Evolutionary conservation across 768 basidiomycete species (phyloP).

Genomic region (Erythrobasidium yunnanense): DNA sequence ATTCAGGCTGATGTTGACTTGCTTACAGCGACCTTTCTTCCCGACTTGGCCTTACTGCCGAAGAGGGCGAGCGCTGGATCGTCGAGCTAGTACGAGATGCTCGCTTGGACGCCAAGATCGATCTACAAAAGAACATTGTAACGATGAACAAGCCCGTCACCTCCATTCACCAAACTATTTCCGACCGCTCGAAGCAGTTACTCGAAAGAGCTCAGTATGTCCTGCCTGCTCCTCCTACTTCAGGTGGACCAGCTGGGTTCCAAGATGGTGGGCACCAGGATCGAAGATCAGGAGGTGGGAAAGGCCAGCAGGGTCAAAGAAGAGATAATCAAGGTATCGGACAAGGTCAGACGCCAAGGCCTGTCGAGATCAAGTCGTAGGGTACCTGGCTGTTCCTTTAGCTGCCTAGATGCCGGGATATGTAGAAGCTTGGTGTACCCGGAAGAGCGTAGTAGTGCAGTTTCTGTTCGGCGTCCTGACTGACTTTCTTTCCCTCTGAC

Average conservation of each 20-base stretch:
- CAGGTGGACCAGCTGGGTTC: too few relatives aligned
- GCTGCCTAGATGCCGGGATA: neutral
- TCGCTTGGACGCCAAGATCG: slow-evolving; percentile 95
- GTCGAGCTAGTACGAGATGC: slow-evolving; percentile 98
- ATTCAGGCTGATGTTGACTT: too few relatives aligned
- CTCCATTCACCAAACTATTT: slow-evolving; percentile 23
- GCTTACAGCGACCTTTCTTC: slow-evolving; percentile 69
- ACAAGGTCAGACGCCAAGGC: slow-evolving; percentile 8
- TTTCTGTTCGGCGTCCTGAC: too few relatives aligned
- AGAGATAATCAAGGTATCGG: neutral
- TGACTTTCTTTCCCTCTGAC: too few relatives aligned
- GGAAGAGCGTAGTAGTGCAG: too few relatives aligned
- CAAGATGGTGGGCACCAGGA: too few relatives aligned
- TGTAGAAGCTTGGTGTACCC: too few relatives aligned
- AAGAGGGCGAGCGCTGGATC: slow-evolving; percentile 98
- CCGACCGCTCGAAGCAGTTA: slow-evolving; percentile 20
- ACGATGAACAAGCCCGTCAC: slow-evolving; percentile 23
- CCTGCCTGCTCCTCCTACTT: slow-evolving; percentile 1
- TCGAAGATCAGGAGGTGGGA: neutral
- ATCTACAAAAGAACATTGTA: slow-evolving; percentile 60
- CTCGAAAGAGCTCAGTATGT: slow-evolving; percentile 23
- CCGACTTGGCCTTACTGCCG: slow-evolving; percentile 78
- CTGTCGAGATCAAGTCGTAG: slow-evolving; percentile 28
- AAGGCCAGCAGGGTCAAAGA: slow-evolving; percentile 7
- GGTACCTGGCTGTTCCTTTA: slow-evolving; percentile 76